Evolutionary conservation across 192 early-diverging fungal species (phyloP).

Genomic region (Entophlyctis luteolus): DNA sequence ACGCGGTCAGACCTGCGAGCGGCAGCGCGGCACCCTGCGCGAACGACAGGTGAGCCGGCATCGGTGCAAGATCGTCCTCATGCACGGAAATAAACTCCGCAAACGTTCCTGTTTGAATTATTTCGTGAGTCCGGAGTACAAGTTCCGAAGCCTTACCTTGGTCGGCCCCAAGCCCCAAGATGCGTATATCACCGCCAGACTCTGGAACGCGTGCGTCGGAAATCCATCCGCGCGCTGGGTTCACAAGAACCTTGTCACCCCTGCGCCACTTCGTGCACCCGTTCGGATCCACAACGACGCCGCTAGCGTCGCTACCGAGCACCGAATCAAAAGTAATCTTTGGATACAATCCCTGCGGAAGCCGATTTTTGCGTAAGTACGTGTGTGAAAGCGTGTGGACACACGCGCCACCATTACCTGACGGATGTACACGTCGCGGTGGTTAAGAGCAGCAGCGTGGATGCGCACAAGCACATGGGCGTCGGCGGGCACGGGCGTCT

Average conservation of each 20-base stretch:
- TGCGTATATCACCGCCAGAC: slow-evolving; percentile 32
- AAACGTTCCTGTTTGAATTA: slow-evolving; percentile 53
- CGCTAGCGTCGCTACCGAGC: slow-evolving; percentile 57
- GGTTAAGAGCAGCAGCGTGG: slow-evolving; percentile 41
- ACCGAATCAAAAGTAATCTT: slow-evolving; percentile 49
- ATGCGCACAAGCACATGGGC: slow-evolving; percentile 20
- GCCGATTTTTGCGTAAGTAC: not conserved
- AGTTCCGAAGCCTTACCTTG: not conserved
- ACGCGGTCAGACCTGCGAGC: slow-evolving; percentile 55
- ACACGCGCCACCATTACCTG: not conserved
- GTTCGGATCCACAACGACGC: slow-evolving; percentile 40
- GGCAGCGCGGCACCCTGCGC: slow-evolving; percentile 66
- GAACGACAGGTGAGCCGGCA: slow-evolving; percentile 56
- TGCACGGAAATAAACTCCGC: slow-evolving; percentile 51
- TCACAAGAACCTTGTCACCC: slow-evolving; percentile 48
- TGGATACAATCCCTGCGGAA: slow-evolving; percentile 58
- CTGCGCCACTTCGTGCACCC: slow-evolving; percentile 4
- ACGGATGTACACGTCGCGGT: slow-evolving; percentile 49
- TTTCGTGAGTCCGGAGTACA: not conserved
- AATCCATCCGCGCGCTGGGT: slow-evolving; percentile 54
- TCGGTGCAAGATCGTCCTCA: slow-evolving; percentile 42
- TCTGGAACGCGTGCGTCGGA: slow-evolving; percentile 54
- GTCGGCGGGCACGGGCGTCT: not conserved
- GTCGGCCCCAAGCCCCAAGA: slow-evolving; percentile 38
- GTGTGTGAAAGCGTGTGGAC: not conserved